These are phyloP conservation scores for Ilex asprella DNA, from an alignment of 257 asterid species.

Conservation along the genomic window DNA sequence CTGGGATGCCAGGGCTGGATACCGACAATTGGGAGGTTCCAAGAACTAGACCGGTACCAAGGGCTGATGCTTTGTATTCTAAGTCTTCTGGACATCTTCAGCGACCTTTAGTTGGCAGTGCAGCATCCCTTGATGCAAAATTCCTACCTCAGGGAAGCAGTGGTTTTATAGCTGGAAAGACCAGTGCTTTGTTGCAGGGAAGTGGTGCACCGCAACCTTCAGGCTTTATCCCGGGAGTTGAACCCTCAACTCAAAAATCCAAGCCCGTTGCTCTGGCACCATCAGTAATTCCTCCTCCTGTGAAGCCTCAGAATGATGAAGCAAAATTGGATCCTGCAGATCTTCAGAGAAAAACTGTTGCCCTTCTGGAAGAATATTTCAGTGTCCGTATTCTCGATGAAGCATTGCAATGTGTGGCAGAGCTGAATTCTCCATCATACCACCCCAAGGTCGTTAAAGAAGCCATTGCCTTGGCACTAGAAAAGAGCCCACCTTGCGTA, in stretches of 20 bases:
- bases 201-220: neutral
- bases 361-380: neutral
- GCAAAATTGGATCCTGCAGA: neutral
- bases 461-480: neutral
- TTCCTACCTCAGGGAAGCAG: neutral
- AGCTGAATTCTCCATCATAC: neutral
- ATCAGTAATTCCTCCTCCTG: neutral
- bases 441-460: neutral
- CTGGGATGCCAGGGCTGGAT: slow-evolving; percentile 1
- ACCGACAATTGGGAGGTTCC: neutral
- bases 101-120: neutral
- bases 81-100: neutral
- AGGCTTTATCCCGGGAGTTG: neutral
- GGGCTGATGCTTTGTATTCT: neutral
- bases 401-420: neutral
- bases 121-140: neutral
- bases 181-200: neutral
- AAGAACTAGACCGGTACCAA: neutral
- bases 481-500: neutral
- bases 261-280: neutral
- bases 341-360: neutral
- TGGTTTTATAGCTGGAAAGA: neutral
- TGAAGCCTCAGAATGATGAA: neutral
- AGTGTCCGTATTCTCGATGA: neutral
- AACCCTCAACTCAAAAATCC: neutral